Base-by-base conservation (phyloP, 169 alveolate species). In the Cryptosporidium sp. region DNA sequence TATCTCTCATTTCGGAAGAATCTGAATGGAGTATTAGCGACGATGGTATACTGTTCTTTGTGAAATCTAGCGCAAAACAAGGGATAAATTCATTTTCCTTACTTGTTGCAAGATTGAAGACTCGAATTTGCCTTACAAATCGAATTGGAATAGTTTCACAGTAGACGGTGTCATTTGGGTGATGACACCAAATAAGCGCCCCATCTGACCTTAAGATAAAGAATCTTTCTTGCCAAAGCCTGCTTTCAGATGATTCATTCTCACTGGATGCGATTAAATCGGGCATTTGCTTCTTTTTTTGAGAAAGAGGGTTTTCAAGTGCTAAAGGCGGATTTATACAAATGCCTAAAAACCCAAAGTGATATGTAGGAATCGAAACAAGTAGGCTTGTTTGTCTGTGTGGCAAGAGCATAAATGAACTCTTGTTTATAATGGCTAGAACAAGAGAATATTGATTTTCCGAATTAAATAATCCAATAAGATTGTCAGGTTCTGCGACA, bases 191-290 rank as follows among this genome's bases (percentile, higher is more conserved):
- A 18, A 67, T 44, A 23, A 80, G 75, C 18, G 39, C 56, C 14
- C 89, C 89, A 51, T 80, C 89, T 35, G 89, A 80, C 37, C 89
- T 80, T 42, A 80, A 65, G 1, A 80, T 67, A 23, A 80, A 80
- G 62, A 80, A 80, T 44, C 89, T 33, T 48, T 80, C 89, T 80
- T 80, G 73, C 89, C 89, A 80, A 61, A 80, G 68, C 23, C 75
- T 60, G 35, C 65, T 65, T 62, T 80, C 75, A 80, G 56, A 33
- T 53, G n/a, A 23, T 29, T 56, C 70, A 29, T 73, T 65, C 33
- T 33, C 44, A 42, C 52, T 61, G 9, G 61, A 29, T n/a, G 37
- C 3, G 10, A 48, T 26, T 23, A 67, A 39, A 7, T 62, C 62
- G 4, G 45, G 42, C 1, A 33, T 21, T 7, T 61, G 31, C 45